These are phyloP conservation scores for Tylopilus plumbeoviolaceoides DNA, from an alignment of 768 basidiomycete species.

Conservation along the genomic window DNA sequence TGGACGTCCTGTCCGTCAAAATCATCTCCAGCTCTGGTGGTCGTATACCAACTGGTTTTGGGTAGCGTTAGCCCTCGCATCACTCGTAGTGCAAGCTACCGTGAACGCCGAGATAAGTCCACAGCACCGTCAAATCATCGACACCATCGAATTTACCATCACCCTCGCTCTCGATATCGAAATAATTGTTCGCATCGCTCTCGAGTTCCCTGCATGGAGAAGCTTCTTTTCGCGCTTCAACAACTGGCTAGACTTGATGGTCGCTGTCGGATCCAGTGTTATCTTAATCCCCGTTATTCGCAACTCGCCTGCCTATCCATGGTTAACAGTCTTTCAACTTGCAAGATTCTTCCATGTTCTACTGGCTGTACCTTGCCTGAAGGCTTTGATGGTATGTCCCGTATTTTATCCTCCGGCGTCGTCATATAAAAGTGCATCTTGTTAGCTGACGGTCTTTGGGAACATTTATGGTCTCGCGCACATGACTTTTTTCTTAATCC, in stretches of 20 bases:
- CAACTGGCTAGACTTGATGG: conserved; percentile 72
- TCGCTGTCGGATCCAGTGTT: conserved; percentile 71
- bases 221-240: conserved; percentile 54
- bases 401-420: not conserved
- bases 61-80: conserved; percentile 69
- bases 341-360: conserved; percentile 90
- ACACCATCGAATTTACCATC: conserved; percentile 67
- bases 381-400: conserved; percentile 62
- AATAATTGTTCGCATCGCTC: conserved; percentile 69
- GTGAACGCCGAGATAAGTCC: conserved; percentile 48
- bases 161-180: conserved; percentile 87
- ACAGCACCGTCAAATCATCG: conserved; percentile 47
- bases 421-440: conserved; percentile 3
- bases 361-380: conserved; percentile 85
- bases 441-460: conserved; percentile 81
- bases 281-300: conserved; percentile 83
- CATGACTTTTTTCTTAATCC: conserved; percentile 85
- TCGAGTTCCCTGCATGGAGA: conserved; percentile 78
- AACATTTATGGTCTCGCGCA: conserved; percentile 87
- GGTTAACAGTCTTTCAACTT: conserved; percentile 88
- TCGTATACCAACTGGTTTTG: conserved; percentile 63
- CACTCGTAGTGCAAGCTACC: conserved; percentile 69
- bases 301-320: conserved; percentile 63
- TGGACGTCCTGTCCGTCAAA: conserved; percentile 41
- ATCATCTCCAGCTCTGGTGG: conserved; percentile 52